phyloP scores from a whole-genome alignment of 2,329 filamentous ascomycete genomes.

The Cylindrodendrum hubeiense region DNA sequence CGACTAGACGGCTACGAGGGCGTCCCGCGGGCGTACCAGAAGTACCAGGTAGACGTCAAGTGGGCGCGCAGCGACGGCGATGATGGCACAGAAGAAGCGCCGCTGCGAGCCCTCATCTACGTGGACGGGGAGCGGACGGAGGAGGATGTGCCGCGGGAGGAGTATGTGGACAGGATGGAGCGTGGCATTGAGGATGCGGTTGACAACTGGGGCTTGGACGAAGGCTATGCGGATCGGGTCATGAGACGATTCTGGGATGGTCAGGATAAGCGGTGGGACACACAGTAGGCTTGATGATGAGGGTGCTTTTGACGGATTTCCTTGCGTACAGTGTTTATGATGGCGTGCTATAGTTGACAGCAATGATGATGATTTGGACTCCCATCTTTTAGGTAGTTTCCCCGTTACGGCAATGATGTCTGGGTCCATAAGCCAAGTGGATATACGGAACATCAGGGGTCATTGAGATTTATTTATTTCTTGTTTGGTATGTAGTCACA shows the following conservation, averaged over 20 bases:
- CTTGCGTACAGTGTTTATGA: too few species aligned
- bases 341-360: too few species aligned
- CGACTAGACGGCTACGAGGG: conserved; percentile 70
- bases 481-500: too few species aligned
- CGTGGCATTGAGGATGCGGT: conserved; percentile 70
- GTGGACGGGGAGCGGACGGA: conserved; percentile 61
- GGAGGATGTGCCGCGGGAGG: conserved; percentile 59
- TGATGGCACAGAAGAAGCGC: conserved; percentile 36
- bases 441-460: too few species aligned
- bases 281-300: not conserved
- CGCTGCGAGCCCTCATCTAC: conserved; percentile 67
- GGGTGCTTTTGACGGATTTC: not conserved
- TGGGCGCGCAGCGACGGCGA: conserved; percentile 40
- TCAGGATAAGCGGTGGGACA: conserved; percentile 14
- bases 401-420: too few species aligned
- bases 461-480: too few species aligned
- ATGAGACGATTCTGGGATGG: conserved; percentile 61
- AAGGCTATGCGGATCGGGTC: conserved; percentile 65
- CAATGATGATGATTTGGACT: too few species aligned
- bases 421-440: too few species aligned
- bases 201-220: conserved; percentile 64
- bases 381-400: too few species aligned
- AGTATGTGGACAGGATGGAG: conserved; percentile 76
- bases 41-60: conserved; percentile 53
- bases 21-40: conserved; percentile 72